These are phyloP conservation scores for Neurospora tetraspora DNA, from an alignment of 495 filamentous ascomycete genomes.

Conservation along the genomic window DNA sequence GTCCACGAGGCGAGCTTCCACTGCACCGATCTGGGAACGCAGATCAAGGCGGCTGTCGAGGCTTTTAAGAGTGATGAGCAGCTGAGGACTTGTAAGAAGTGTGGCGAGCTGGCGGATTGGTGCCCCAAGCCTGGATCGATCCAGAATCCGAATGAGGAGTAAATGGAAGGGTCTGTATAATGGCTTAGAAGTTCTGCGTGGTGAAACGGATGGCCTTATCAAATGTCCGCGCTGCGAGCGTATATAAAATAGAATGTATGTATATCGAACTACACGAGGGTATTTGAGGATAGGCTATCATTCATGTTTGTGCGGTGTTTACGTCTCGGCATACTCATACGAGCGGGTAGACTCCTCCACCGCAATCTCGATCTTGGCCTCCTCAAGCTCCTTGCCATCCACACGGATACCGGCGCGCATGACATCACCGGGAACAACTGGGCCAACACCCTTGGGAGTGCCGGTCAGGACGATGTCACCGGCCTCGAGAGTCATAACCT, in stretches of 20 bases:
- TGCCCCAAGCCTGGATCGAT: slow-evolving; percentile 40
- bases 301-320: slow-evolving; percentile 5
- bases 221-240: neutral
- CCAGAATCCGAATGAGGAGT: slow-evolving; percentile 41
- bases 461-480: slow-evolving; percentile 92
- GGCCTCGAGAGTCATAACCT: slow-evolving; percentile 86
- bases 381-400: slow-evolving; percentile 72
- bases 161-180: neutral
- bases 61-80: slow-evolving; percentile 62
- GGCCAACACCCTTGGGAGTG: slow-evolving; percentile 92
- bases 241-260: neutral
- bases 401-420: slow-evolving; percentile 81
- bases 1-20: slow-evolving; percentile 84
- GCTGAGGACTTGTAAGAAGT: slow-evolving; percentile 66
- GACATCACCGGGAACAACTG: slow-evolving; percentile 75
- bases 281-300: neutral
- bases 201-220: neutral
- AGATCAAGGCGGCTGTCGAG: slow-evolving; percentile 91
- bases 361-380: slow-evolving; percentile 73
- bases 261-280: neutral
- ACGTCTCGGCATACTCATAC: slow-evolving; percentile 55
- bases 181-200: neutral
- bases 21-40: slow-evolving; percentile 87
- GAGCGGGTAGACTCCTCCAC: slow-evolving; percentile 56
- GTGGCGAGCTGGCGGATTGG: slow-evolving; percentile 60